A percentile compares a stretch with the other conserved stretches of the same genome.
phyloP scores from a whole-genome alignment of 2,329 filamentous ascomycete genomes.

The Fusarium abutilonis region DNA sequence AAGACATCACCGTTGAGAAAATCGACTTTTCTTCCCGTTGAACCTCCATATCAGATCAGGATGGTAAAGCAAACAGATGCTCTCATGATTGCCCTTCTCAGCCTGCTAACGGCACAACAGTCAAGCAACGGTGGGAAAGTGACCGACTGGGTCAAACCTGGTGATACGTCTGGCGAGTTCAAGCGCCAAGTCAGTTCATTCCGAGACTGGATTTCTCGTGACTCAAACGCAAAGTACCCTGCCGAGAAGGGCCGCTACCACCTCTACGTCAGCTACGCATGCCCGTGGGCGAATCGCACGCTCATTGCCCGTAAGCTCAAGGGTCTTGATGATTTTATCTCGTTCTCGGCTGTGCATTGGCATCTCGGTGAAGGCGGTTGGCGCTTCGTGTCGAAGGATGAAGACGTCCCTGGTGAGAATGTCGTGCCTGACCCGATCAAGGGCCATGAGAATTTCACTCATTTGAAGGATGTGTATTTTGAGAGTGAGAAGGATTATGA shows the following conservation, averaged over 20 bases:
- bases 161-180: conserved; percentile 87
- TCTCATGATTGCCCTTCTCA: neutral
- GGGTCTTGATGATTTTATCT: conserved; percentile 86
- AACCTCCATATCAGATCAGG: conserved; percentile 35
- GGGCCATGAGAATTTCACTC: conserved; percentile 72
- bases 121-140: conserved; percentile 56
- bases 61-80: conserved; percentile 33
- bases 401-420: conserved; percentile 66
- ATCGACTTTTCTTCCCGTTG: neutral
- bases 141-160: conserved; percentile 83
- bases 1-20: conserved; percentile 9
- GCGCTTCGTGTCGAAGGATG: conserved; percentile 77
- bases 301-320: conserved; percentile 91
- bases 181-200: conserved; percentile 88
- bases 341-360: conserved; percentile 89
- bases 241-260: conserved; percentile 92
- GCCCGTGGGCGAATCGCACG: conserved; percentile 91
- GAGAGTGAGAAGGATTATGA: conserved; percentile 74
- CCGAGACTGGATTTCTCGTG: conserved; percentile 79
- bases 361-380: conserved; percentile 79
- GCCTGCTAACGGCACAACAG: conserved; percentile 31
- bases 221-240: conserved; percentile 77
- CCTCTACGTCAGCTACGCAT: conserved; percentile 93
- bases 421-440: conserved; percentile 75
- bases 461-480: conserved; percentile 85